Evolutionary conservation across 1,139 yeast genomes (phyloP).

Genomic region (Debaryomyces nepalensis): DNA sequence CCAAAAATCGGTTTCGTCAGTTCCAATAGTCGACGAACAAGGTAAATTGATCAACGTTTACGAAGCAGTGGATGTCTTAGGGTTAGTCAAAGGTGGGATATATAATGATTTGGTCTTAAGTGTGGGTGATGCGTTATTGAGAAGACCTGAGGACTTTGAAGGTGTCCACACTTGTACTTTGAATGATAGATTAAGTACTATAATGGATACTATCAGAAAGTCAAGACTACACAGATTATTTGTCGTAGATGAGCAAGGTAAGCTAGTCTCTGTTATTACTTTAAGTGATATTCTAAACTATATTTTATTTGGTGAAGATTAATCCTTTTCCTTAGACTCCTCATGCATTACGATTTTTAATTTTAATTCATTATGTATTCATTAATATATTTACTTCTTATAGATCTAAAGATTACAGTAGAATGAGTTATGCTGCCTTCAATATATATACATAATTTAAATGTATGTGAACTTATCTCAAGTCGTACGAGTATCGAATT

Average conservation of each 20-base stretch:
- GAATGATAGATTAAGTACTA: conserved; percentile 84
- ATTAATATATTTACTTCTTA: conserved; percentile 8
- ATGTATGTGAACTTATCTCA: too few species aligned
- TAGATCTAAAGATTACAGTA: too few species aligned
- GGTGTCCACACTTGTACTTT: conserved; percentile 97
- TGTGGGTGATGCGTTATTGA: conserved; percentile 94
- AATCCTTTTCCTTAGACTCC: conserved; percentile 14
- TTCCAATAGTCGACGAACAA: conserved; percentile 86
- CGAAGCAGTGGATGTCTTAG: conserved; percentile 94
- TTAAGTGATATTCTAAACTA: conserved; percentile 90
- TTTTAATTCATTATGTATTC: conserved; percentile 10
- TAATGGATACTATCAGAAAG: conserved; percentile 91
- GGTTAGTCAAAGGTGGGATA: conserved; percentile 92
- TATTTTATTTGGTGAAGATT: conserved; percentile 69
- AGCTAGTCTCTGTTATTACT: conserved; percentile 81
- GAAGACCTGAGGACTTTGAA: conserved; percentile 95
- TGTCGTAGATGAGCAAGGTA: conserved; percentile 84
- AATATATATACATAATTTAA: too few species aligned
- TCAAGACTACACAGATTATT: conserved; percentile 90
- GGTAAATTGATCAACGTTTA: conserved; percentile 84
- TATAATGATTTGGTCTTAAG: conserved; percentile 88
- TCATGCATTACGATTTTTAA: conserved; percentile 12
- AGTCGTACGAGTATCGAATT: conserved; percentile 7
- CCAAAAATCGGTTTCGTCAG: conserved; percentile 80
- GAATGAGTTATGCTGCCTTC: too few species aligned